Base-by-base conservation (phyloP, 768 basidiomycete genomes). In the Pleurotus salmoneostramineus region DNA sequence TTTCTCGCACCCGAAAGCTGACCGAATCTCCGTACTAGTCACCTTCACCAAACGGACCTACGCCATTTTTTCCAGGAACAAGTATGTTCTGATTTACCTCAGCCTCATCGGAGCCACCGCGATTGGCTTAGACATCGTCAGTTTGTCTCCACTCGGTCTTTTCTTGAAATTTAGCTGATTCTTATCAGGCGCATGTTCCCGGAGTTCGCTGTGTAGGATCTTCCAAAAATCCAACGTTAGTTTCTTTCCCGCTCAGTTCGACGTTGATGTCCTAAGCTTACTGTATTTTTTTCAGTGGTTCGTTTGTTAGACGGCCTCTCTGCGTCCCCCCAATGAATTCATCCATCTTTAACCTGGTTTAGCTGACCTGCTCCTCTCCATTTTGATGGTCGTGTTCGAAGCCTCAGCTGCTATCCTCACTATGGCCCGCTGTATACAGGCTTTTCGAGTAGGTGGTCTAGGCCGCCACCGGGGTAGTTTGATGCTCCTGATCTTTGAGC, bases 361-460 rank as follows among this genome's bases (percentile, higher is more conserved):
- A 71, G 68, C 66, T 6, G 63, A 64, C 3, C 64, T 65, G 5
- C 50, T 69, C 17, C 61, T 72, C 6, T 65, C 71, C 4, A 68
- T 70, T 37, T 33, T 70, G 32, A 69, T 68, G 68, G 60, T 62
- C 8, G 58, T 68, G 1, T 72, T 70, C 27, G 69, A 70, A 43
- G 62, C 63, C 15, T 63, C 64, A 1, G 64, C 69, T 4, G 65
- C 65, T 0, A 56, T 62, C 12, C 56, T 72, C 27, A 69, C 67
- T 27, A 61, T 63, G 5, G 32, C 64, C 31, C 61, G 69, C 34
- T 65, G 63, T 36, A 33, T 71, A 3, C 62, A 67, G 60, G 63
- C 68, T 2, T 56, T 71, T 58, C 58, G 57, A 40, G 60, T 62
- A 1, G 60, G 59, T 12, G 64, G 64, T 4, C 57, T 63, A 62